Percentiles rank a stretch among this genome's conserved stretches.
Conservation (phyloP, 192 early-diverging fungal species). For the Backusella sp. region DNA sequence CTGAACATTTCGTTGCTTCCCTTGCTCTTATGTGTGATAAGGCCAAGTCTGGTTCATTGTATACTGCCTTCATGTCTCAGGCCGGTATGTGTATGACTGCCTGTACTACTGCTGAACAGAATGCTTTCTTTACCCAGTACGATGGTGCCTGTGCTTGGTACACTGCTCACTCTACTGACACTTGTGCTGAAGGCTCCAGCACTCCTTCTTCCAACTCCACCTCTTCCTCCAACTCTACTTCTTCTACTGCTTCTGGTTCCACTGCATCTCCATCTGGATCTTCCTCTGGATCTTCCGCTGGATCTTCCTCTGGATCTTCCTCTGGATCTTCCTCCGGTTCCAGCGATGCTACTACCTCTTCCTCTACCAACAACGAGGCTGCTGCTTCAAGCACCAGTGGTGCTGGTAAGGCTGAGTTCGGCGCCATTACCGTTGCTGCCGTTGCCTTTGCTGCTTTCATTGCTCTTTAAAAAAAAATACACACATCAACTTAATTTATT, state of each 20-base stretch:
- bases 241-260: neutral
- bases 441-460: neutral
- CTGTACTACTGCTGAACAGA: constrained; percentile 23
- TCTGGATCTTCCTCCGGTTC: neutral
- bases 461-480: neutral
- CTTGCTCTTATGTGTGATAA: constrained; percentile 23
- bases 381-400: constrained; percentile 47
- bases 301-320: no score
- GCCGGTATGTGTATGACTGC: constrained; percentile 31
- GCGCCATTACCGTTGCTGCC: constrained; percentile 38
- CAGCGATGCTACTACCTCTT: constrained; percentile 8
- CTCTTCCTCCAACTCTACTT: neutral
- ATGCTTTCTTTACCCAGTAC: constrained; percentile 21
- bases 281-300: neutral
- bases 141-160: constrained; percentile 26
- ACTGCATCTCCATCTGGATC: no score
- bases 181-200: neutral
- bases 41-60: constrained; percentile 23
- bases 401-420: constrained; percentile 45
- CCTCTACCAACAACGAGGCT: constrained; percentile 33
- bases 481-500: neutral
- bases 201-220: neutral
- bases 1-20: constrained; percentile 30
- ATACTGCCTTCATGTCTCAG: constrained; percentile 31
- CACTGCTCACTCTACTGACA: constrained; percentile 7